Percentiles rank a stretch among this genome's conserved stretches.
Conservation (phyloP, 2,329 filamentous ascomycete species). For the Neofusicoccum ribis region DNA sequence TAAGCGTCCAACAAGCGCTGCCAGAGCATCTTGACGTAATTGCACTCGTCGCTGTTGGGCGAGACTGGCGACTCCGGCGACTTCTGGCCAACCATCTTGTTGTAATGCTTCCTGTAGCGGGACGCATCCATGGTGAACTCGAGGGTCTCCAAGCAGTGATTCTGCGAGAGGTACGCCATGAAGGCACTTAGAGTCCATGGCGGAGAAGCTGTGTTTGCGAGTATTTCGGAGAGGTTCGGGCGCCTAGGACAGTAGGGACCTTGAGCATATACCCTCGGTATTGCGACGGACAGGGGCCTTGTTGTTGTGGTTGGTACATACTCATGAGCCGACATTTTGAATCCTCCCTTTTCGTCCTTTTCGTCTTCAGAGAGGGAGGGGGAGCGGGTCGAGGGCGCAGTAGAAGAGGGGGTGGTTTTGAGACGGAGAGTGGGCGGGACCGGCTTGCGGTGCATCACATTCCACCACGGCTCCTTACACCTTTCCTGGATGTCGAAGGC, state of each 20-base stretch:
- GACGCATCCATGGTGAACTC: constrained; percentile 96
- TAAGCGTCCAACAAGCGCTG: constrained; percentile 85
- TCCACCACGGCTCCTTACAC: constrained; percentile 39
- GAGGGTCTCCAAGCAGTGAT: constrained; percentile 93
- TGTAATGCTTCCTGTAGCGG: constrained; percentile 72
- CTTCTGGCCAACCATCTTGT: constrained; percentile 56
- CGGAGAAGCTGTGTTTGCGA: constrained; percentile 79
- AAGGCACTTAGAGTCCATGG: constrained; percentile 92
- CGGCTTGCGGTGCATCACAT: constrained; percentile 39
- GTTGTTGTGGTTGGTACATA: constrained; percentile 34
- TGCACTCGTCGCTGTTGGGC: constrained; percentile 58
- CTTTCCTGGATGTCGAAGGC: constrained; percentile 19
- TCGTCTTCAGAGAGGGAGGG: constrained; percentile 32
- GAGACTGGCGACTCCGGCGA: constrained; percentile 46
- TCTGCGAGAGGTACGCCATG: constrained; percentile 94
- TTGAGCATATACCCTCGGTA: constrained; percentile 42
- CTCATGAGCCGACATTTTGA: constrained; percentile 51
- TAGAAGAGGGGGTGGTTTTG: constrained; percentile 33
- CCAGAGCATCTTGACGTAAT: constrained; percentile 81
- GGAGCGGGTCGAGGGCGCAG: constrained; percentile 29
- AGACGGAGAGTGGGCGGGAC: constrained; percentile 32
- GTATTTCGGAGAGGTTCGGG: constrained; percentile 82
- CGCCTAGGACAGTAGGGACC: constrained; percentile 58
- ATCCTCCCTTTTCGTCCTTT: constrained; percentile 38
- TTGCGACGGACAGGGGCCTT: constrained; percentile 52